Evolutionary conservation across 768 basidiomycete genomes (phyloP).

Genomic region (Termitomyces sp.): DNA sequence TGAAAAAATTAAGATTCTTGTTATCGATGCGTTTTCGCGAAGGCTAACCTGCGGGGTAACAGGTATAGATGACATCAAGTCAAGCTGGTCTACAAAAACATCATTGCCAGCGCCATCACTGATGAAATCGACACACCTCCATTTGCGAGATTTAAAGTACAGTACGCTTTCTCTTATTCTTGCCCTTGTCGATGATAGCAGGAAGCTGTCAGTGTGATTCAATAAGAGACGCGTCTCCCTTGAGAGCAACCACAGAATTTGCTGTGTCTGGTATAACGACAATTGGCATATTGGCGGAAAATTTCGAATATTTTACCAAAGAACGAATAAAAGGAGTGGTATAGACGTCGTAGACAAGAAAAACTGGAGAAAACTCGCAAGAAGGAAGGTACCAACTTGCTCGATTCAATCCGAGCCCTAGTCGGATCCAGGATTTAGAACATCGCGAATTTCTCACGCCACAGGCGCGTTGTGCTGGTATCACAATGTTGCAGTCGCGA

Average conservation of each 20-base stretch:
- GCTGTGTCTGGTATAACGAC: background rate
- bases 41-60: constrained; percentile 19
- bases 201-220: background rate
- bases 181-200: background rate
- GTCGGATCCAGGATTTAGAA: too few species aligned
- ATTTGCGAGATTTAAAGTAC: background rate
- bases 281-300: background rate
- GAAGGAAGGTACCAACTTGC: too few species aligned
- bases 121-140: background rate
- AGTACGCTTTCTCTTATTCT: background rate
- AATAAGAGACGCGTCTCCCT: too few species aligned
- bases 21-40: too few species aligned
- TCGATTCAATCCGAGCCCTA: too few species aligned
- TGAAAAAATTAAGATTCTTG: too few species aligned
- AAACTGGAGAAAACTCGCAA: too few species aligned
- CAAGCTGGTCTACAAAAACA: constrained; percentile 19
- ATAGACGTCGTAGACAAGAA: background rate
- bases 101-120: background rate
- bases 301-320: background rate
- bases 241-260: background rate
- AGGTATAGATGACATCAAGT: constrained; percentile 20
- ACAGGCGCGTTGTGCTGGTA: background rate
- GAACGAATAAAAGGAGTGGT: background rate
- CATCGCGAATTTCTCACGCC: background rate
- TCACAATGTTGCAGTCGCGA: too few species aligned